Base-by-base conservation (phyloP, 805 yeast genomes). In the Nakazawaea ambrosiae region DNA sequence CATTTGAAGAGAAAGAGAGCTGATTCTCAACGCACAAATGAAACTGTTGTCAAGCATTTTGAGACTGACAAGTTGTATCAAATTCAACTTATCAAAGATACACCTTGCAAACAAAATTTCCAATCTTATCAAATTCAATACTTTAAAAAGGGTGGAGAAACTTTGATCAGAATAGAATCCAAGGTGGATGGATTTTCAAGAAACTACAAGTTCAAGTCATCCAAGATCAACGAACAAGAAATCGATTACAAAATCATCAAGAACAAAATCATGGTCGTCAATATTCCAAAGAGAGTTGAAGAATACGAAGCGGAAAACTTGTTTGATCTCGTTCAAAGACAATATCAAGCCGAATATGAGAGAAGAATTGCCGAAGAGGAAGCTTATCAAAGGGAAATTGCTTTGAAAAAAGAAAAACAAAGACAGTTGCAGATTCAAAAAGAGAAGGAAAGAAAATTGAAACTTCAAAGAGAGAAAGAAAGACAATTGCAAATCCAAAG, bases 41-140 rank as follows among this genome's bases (percentile, higher is more conserved):
- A 20, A 15, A 24, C 26, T 12, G 12, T 24, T 14, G 34, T 38
- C 17, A 38, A 27, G 25, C 30, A 23, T 23, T 32, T 14, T n/a
- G 37, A 38, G 15, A 12, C 17, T 10, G 41, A 33, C 7, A 30
- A 28, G 3, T 15, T 20, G 8, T 38, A 24, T 20, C 41, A 38
- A 29, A 33, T 38, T 20, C 31, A 38, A 25, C 10, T 38, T 19
- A 23, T 33, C 18, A 38, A 38, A 20, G 24, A 18, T 20, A 3
- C 2, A 8, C 37, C 31, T 8, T 7, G 10, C 28, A 40, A 23
- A 20, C 20, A 23, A 10, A 31, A 34, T 33, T 40, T 40, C 25
- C 34, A 40, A 17, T 25, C 33, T 14, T 40, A 36, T 27, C 31
- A 33, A 15, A 40, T 40, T 20, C 33, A 37, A 19, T 40, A 36